Evolutionary conservation across 768 basidiomycete genomes (phyloP).

Genomic region (Macrocybe gigantea): DNA sequence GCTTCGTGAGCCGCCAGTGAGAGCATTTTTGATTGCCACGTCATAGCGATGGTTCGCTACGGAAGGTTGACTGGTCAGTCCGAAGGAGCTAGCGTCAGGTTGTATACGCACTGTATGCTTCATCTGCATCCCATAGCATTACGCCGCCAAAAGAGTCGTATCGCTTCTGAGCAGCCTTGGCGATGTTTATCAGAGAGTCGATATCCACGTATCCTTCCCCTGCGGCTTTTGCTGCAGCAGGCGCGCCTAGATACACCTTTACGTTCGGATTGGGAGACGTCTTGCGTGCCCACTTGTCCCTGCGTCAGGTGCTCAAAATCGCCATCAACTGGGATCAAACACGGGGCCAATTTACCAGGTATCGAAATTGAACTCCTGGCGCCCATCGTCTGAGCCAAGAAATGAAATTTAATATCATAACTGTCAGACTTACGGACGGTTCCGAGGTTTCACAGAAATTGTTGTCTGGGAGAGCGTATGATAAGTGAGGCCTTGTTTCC

Average conservation of each 20-base stretch:
- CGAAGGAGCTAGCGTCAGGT: constrained; percentile 1
- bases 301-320: constrained; percentile 5
- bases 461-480: constrained; percentile 30
- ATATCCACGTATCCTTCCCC: constrained; percentile 47
- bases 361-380: constrained; percentile 46
- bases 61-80: not conserved
- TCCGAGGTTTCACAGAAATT: constrained; percentile 48
- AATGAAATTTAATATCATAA: constrained; percentile 1
- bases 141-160: constrained; percentile 60
- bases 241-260: constrained; percentile 57
- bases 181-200: constrained; percentile 35
- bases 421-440: constrained; percentile 24
- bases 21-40: constrained; percentile 40
- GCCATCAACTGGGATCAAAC: not conserved
- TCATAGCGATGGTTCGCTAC: constrained; percentile 45
- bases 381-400: not conserved
- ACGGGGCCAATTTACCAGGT: constrained; percentile 24
- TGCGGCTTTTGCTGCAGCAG: constrained; percentile 45
- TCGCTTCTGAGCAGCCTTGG: constrained; percentile 35
- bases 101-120: constrained; percentile 34
- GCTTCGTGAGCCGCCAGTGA: constrained; percentile 18
- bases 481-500: not conserved
- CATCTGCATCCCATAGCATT: constrained; percentile 41
- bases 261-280: constrained; percentile 50
- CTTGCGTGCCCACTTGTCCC: constrained; percentile 60